phyloP scores from a whole-genome alignment of 805 yeast genomes.

The Wickerhamiella kurtzmanii region DNA sequence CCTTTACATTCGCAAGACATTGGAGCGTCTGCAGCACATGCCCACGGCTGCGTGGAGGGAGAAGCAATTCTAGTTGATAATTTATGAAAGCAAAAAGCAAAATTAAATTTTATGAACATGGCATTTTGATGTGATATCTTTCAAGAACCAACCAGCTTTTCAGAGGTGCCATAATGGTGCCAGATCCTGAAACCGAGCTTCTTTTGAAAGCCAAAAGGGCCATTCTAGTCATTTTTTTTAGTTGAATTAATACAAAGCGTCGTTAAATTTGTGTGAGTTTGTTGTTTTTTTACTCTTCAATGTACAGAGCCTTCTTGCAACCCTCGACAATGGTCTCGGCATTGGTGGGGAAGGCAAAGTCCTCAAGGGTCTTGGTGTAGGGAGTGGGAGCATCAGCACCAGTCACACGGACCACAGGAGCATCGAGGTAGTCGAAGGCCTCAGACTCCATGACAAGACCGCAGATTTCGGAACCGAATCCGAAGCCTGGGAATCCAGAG shows the following conservation, averaged over 20 bases:
- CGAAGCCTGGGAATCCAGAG: slow-evolving; percentile 95
- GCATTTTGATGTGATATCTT: too few species aligned
- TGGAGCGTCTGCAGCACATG: slow-evolving; percentile 50
- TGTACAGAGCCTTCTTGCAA: slow-evolving; percentile 29
- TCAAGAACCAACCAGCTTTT: too few species aligned
- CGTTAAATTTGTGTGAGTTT: not conserved
- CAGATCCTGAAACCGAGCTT: too few species aligned
- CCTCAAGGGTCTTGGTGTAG: slow-evolving; percentile 89
- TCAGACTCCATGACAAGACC: slow-evolving; percentile 98
- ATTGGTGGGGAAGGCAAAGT: slow-evolving; percentile 92
- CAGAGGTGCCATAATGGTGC: too few species aligned
- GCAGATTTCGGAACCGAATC: slow-evolving; percentile 96
- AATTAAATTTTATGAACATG: too few species aligned
- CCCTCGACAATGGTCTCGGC: slow-evolving; percentile 77
- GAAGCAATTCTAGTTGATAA: not conserved
- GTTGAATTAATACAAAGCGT: not conserved
- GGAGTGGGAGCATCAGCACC: slow-evolving; percentile 99
- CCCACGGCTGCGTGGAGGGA: slow-evolving; percentile 58
- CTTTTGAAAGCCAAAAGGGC: not conserved
- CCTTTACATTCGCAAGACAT: slow-evolving; percentile 51
- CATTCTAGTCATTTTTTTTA: not conserved
- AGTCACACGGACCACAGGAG: slow-evolving; percentile 96
- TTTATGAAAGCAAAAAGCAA: not conserved
- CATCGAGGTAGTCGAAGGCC: slow-evolving; percentile 95
- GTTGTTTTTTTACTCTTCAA: slow-evolving; percentile 21